Conservation (phyloP, 106 monocot species). For the Apostasia shenzhenica region DNA sequence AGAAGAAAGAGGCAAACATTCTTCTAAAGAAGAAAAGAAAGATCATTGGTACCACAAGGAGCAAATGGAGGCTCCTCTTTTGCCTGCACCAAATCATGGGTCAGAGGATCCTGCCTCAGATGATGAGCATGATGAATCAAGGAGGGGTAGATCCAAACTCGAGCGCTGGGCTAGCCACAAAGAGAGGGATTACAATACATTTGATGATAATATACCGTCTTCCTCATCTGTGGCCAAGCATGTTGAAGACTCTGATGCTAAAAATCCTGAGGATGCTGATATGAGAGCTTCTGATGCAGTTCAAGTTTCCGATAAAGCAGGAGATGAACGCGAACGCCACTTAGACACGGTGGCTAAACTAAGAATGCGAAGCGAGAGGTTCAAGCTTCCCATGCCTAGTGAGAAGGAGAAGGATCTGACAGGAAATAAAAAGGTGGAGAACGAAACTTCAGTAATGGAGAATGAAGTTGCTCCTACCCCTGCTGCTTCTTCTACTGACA, state of each 20-base stretch:
- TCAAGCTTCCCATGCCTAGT: conserved; percentile 83
- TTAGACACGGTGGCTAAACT: conserved; percentile 84
- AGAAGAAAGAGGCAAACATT: conserved; percentile 14
- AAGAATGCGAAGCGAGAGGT: conserved; percentile 86
- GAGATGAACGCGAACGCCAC: conserved; percentile 49
- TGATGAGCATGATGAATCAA: conserved; percentile 40
- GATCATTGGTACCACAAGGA: neutral
- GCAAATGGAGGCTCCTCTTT: conserved; percentile 11
- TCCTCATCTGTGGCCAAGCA: conserved; percentile 21
- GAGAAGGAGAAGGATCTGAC: conserved; percentile 76
- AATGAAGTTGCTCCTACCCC: conserved; percentile 20
- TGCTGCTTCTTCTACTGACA: conserved; percentile 31
- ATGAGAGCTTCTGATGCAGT: conserved; percentile 26
- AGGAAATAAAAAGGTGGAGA: conserved; percentile 41
- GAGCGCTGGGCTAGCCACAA: conserved; percentile 93
- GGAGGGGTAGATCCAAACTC: conserved; percentile 76
- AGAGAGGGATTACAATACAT: conserved; percentile 55
- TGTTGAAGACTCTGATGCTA: conserved; percentile 22
- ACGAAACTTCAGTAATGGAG: conserved; percentile 12
- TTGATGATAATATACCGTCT: conserved; percentile 12
- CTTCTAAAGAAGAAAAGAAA: conserved; percentile 10
- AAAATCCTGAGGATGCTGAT: conserved; percentile 24
- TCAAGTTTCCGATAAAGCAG: conserved; percentile 23
- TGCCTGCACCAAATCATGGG: conserved; percentile 13
- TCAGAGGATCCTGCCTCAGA: conserved; percentile 47